Percentiles rank a stretch among this genome's conserved stretches.
phyloP scores from a whole-genome alignment of 352 stramenopile species.

The Phytophthora megakarya region DNA sequence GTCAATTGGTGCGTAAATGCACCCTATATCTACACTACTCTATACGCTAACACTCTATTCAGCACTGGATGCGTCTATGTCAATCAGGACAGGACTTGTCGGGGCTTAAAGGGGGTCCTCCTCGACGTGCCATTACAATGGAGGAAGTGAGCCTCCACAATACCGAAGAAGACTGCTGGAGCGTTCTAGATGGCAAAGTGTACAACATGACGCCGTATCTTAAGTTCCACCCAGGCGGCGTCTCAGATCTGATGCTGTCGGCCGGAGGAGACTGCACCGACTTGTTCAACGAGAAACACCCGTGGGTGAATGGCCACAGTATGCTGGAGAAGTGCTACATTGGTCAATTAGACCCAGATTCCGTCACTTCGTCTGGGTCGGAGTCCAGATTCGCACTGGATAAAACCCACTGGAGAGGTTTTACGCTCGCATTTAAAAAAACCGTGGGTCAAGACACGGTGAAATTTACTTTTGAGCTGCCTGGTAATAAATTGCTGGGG shows the following conservation, averaged over 20 bases:
- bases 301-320: slow-evolving; percentile 93
- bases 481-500: slow-evolving; percentile 62
- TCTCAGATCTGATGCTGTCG: slow-evolving; percentile 90
- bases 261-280: slow-evolving; percentile 94
- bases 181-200: slow-evolving; percentile 90
- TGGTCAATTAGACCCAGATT: slow-evolving; percentile 64
- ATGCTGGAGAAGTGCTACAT: slow-evolving; percentile 92
- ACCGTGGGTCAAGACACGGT: slow-evolving; percentile 59
- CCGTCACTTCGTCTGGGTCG: slow-evolving; percentile 24
- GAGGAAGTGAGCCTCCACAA: slow-evolving; percentile 90
- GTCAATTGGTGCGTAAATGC: slow-evolving; percentile 70
- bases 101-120: slow-evolving; percentile 62
- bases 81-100: slow-evolving; percentile 87
- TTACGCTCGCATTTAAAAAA: slow-evolving; percentile 65
- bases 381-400: slow-evolving; percentile 63
- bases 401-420: slow-evolving; percentile 66
- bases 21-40: not conserved
- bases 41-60: slow-evolving; percentile 4
- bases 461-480: slow-evolving; percentile 83
- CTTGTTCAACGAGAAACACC: slow-evolving; percentile 97
- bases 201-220: slow-evolving; percentile 98
- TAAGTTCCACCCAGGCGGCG: slow-evolving; percentile 97
- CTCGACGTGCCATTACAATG: slow-evolving; percentile 68
- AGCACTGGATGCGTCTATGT: slow-evolving; percentile 94
- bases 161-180: slow-evolving; percentile 93